Conservation (phyloP, 2,329 filamentous ascomycete genomes). For the Parastagonospora avenae region DNA sequence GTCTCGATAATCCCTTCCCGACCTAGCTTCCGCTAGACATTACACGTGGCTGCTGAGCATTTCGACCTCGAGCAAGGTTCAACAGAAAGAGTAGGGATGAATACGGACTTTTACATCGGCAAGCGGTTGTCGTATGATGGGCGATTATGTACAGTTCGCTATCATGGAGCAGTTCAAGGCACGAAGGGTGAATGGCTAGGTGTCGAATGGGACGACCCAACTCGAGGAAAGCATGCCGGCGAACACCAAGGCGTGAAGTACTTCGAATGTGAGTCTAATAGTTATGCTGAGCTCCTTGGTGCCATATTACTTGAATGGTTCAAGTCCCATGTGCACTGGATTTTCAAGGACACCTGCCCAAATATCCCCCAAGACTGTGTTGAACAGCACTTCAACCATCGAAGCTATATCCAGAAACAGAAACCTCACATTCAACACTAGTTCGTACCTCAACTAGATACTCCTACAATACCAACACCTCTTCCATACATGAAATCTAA, state of each 20-base stretch:
- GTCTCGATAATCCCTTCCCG: too few relatives aligned
- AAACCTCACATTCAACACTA: too few relatives aligned
- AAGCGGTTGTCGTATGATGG: slow-evolving; percentile 81
- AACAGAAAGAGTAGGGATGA: slow-evolving; percentile 29
- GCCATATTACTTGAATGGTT: not conserved
- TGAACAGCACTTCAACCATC: not conserved
- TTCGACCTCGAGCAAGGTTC: not conserved
- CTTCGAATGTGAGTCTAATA: slow-evolving; percentile 81
- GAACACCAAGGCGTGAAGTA: slow-evolving; percentile 78
- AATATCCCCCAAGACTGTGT: not conserved
- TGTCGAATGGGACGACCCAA: slow-evolving; percentile 93
- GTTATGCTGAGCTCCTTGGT: not conserved
- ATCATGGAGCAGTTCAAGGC: slow-evolving; percentile 75
- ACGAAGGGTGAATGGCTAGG: slow-evolving; percentile 85
- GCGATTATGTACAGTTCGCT: slow-evolving; percentile 82
- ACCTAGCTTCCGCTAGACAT: too few relatives aligned
- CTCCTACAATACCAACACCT: not conserved
- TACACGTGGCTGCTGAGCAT: too few relatives aligned
- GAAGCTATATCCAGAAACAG: too few relatives aligned
- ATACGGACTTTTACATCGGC: slow-evolving; percentile 57
- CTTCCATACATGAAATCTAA: slow-evolving; percentile 2
- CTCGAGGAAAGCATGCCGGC: slow-evolving; percentile 88
- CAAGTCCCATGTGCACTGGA: not conserved
- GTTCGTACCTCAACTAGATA: not conserved
- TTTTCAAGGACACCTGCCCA: not conserved